A percentile compares a stretch with the other conserved stretches of the same genome.
Conservation (phyloP, 768 basidiomycete genomes). For the Lactarius psammicola region DNA sequence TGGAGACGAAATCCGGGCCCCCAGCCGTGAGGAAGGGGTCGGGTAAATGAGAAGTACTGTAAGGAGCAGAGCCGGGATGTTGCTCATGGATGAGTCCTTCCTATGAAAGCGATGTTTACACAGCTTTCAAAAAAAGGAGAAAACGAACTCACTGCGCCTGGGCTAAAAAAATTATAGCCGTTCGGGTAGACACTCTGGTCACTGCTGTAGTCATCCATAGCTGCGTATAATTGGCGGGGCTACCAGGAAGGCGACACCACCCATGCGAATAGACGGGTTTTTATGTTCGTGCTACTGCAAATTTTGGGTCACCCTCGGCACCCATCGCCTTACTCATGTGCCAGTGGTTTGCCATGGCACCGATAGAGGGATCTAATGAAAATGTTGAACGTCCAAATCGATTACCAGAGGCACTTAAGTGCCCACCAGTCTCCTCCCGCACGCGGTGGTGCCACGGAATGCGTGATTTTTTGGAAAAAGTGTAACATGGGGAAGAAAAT, state of each 20-base stretch:
- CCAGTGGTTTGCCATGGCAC: background rate
- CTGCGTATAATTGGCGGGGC: background rate
- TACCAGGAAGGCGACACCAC: background rate
- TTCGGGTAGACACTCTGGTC: no score
- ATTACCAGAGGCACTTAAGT: background rate
- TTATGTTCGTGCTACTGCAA: background rate
- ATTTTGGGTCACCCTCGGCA: background rate
- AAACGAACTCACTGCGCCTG: background rate
- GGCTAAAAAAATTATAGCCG: background rate
- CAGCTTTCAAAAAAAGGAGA: background rate
- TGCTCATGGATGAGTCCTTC: background rate
- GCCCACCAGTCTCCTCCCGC: background rate
- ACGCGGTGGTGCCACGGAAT: background rate
- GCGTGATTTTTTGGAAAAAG: background rate
- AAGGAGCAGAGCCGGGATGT: background rate
- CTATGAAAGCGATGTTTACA: background rate
- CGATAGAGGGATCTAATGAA: background rate
- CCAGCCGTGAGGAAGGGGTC: background rate
- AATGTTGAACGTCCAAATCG: background rate
- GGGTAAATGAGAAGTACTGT: background rate
- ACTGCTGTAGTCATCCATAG: no score
- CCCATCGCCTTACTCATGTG: background rate
- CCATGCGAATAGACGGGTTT: background rate
- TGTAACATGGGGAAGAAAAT: background rate
- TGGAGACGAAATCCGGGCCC: no score